Evolutionary conservation across 306 rosid genomes (phyloP).

Genomic region (Elaeagnus macrophylla): DNA sequence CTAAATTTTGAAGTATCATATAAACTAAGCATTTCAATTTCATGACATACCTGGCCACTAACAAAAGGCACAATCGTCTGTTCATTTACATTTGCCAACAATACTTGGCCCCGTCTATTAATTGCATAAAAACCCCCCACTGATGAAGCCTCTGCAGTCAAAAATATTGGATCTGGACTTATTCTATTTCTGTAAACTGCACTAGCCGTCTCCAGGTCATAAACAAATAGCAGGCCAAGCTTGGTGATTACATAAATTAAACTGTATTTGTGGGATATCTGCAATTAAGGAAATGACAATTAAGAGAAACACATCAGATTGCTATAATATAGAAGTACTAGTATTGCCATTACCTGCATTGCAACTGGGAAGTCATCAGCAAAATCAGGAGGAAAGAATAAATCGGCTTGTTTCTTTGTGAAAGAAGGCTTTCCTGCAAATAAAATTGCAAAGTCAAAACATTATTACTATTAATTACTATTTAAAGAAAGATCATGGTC

Average conservation of each 20-base stretch:
- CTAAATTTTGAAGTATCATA: slow-evolving; percentile 10
- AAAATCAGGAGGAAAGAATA: slow-evolving; percentile 98
- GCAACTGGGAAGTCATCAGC: slow-evolving; percentile 97
- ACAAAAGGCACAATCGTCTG: slow-evolving; percentile 89
- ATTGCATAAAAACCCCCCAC: slow-evolving; percentile 90
- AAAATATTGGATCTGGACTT: slow-evolving; percentile 96
- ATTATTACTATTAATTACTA: not conserved
- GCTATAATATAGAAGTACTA: slow-evolving; percentile 16
- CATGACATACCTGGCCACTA: slow-evolving; percentile 75
- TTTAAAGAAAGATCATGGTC: not conserved
- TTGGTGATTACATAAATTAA: slow-evolving; percentile 96
- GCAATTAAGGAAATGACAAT: slow-evolving; percentile 23
- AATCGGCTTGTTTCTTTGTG: slow-evolving; percentile 96
- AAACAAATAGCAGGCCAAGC: slow-evolving; percentile 96
- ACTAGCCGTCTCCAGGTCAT: slow-evolving; percentile 94
- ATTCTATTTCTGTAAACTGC: slow-evolving; percentile 98
- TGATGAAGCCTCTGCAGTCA: slow-evolving; percentile 93
- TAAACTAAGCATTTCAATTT: slow-evolving; percentile 8
- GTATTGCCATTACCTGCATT: slow-evolving; percentile 68
- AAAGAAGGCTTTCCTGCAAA: slow-evolving; percentile 88
- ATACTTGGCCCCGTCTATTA: slow-evolving; percentile 96
- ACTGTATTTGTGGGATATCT: slow-evolving; percentile 92
- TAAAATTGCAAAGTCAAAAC: slow-evolving; percentile 7
- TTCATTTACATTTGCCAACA: slow-evolving; percentile 93
- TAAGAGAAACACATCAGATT: slow-evolving; percentile 9